phyloP scores from a whole-genome alignment of 2,329 filamentous ascomycete genomes.

The Dothideomycetidae sp. region DNA sequence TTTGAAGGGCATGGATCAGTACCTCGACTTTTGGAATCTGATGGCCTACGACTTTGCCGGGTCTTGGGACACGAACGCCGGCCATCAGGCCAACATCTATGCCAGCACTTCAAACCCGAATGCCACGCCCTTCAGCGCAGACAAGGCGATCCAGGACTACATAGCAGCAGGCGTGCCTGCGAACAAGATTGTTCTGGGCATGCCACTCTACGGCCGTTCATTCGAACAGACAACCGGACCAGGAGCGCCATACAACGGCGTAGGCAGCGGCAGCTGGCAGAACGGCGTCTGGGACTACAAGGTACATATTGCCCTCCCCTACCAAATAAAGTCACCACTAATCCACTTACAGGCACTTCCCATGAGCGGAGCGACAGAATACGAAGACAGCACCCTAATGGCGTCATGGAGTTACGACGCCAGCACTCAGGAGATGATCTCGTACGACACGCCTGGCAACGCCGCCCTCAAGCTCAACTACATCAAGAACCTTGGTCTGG shows the following conservation, averaged over 20 bases:
- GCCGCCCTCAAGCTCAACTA: slow-evolving; percentile 56
- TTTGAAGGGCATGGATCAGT: slow-evolving; percentile 27
- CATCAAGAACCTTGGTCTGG: slow-evolving; percentile 51
- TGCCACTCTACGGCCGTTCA: slow-evolving; percentile 82
- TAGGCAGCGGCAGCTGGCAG: slow-evolving; percentile 72
- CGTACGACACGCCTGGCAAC: slow-evolving; percentile 56
- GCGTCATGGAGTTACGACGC: slow-evolving; percentile 68
- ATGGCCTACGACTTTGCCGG: slow-evolving; percentile 50
- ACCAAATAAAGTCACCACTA: too few relatives aligned
- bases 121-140: slow-evolving; percentile 63
- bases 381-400: slow-evolving; percentile 45
- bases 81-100: slow-evolving; percentile 71
- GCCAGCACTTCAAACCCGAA: slow-evolving; percentile 40
- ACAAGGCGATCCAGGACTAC: slow-evolving; percentile 59
- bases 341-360: slow-evolving; percentile 53
- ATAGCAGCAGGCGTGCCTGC: slow-evolving; percentile 45
- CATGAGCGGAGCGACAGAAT: slow-evolving; percentile 48
- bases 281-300: slow-evolving; percentile 80
- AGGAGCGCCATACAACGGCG: slow-evolving; percentile 53
- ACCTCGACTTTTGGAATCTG: slow-evolving; percentile 36
- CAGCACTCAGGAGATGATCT: slow-evolving; percentile 50
- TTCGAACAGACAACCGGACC: slow-evolving; percentile 67
- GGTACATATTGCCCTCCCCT: slow-evolving; percentile 14
- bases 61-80: slow-evolving; percentile 57
- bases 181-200: slow-evolving; percentile 70